Evolutionary conservation across 441 rosid species (phyloP).

Genomic region (Dalechampia spathulata): DNA sequence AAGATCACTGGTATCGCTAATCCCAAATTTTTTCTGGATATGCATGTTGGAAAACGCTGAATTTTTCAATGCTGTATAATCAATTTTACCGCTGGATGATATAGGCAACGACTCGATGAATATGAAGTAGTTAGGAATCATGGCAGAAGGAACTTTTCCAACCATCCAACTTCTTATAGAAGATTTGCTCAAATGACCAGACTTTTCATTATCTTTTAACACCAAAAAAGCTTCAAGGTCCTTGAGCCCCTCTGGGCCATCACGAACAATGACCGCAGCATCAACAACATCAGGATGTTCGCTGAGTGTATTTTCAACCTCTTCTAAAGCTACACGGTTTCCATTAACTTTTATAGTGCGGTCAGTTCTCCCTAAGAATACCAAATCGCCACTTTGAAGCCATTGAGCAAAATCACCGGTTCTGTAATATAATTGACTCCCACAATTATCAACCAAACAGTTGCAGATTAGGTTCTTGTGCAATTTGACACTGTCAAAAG

Average conservation of each 20-base stretch:
- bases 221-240: conserved; percentile 53
- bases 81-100: conserved; percentile 83
- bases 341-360: conserved; percentile 73
- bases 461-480: conserved; percentile 32
- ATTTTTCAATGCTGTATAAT: conserved; percentile 48
- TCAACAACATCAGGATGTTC: conserved; percentile 49
- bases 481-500: conserved; percentile 38
- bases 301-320: conserved; percentile 62
- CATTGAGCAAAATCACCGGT: conserved; percentile 83
- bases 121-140: conserved; percentile 60
- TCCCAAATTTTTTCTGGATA: conserved; percentile 26
- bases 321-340: conserved; percentile 69
- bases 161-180: conserved; percentile 55
- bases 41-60: conserved; percentile 18
- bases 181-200: conserved; percentile 28
- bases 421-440: conserved; percentile 45
- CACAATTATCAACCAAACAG: conserved; percentile 34
- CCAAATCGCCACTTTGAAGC: conserved; percentile 66
- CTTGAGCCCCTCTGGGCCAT: conserved; percentile 33
- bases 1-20: conserved; percentile 19
- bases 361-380: conserved; percentile 77
- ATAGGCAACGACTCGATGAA: conserved; percentile 50
- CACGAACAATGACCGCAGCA: conserved; percentile 53
- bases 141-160: conserved; percentile 50
- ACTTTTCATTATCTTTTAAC: conserved; percentile 34